phyloP scores from a whole-genome alignment of 768 basidiomycete genomes.

The Mycena amicta region DNA sequence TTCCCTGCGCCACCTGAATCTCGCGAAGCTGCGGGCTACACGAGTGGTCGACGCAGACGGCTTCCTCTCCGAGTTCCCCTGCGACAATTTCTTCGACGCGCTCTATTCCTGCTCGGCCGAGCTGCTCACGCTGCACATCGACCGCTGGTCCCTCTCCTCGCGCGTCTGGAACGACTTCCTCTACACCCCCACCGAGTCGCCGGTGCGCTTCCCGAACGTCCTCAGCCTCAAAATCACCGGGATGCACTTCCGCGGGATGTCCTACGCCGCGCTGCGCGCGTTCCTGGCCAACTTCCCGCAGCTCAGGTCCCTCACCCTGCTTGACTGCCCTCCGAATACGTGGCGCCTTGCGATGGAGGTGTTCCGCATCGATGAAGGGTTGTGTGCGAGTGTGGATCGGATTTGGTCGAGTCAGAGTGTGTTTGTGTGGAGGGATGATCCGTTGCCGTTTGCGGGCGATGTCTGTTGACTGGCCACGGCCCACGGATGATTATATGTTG shows the following conservation, averaged over 20 bases:
- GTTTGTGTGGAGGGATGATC: background rate
- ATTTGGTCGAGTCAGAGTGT: background rate
- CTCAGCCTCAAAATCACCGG: background rate
- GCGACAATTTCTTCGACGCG: background rate
- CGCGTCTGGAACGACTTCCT: background rate
- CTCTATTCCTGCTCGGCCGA: background rate
- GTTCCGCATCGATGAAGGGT: background rate
- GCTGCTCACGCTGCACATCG: background rate
- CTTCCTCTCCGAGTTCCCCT: background rate
- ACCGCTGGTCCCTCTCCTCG: background rate
- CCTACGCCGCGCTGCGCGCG: background rate
- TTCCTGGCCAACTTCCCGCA: background rate
- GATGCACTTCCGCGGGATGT: background rate
- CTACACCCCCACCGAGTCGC: background rate
- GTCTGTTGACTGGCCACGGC: too few relatives aligned
- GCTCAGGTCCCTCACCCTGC: background rate
- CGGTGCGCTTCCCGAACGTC: background rate
- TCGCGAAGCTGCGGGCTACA: background rate
- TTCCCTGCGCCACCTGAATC: background rate
- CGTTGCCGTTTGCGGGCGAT: slow-evolving; percentile 1
- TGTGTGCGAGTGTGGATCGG: background rate
- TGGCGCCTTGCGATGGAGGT: background rate
- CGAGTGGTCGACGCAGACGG: background rate
- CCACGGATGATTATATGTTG: too few relatives aligned
- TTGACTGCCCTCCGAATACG: background rate